A percentile compares a stretch with the other conserved stretches of the same genome.
These are phyloP conservation scores for Euphorbia peplus DNA, from an alignment of 345 rosid genomes.

Conservation along the genomic window DNA sequence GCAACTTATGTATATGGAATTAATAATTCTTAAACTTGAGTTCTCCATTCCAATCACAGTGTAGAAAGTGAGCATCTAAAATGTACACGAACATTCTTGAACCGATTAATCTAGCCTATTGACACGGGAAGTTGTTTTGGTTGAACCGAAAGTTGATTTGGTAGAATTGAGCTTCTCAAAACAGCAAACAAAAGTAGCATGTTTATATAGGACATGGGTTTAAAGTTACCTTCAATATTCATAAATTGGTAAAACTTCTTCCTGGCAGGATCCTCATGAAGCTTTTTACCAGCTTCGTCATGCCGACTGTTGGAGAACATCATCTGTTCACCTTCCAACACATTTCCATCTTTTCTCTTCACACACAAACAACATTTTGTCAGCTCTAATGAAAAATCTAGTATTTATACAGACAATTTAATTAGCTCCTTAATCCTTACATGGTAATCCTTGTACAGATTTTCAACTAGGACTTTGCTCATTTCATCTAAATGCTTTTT, in stretches of 20 bases:
- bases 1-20: not conserved
- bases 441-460: conserved; percentile 38
- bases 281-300: conserved; percentile 26
- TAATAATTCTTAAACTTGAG: too few species aligned
- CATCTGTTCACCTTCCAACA: conserved; percentile 18
- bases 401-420: not conserved
- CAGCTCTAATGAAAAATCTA: not conserved
- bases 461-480: conserved; percentile 32
- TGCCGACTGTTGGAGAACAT: conserved; percentile 2
- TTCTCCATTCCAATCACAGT: too few species aligned
- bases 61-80: too few species aligned
- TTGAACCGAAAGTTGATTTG: too few species aligned
- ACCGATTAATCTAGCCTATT: too few species aligned
- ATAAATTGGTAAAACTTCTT: conserved; percentile 32
- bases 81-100: too few species aligned
- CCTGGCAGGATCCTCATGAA: conserved; percentile 20
- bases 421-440: conserved; percentile 22
- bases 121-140: too few species aligned
- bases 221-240: conserved; percentile 51
- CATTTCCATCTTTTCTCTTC: conserved; percentile 29
- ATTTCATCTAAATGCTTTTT: conserved; percentile 40
- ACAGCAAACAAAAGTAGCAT: too few species aligned
- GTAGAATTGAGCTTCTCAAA: too few species aligned
- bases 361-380: not conserved
- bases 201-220: too few species aligned